Evolutionary conservation across 163 green algal species (phyloP).

Genomic region (Trebouxia gelatinosa): DNA sequence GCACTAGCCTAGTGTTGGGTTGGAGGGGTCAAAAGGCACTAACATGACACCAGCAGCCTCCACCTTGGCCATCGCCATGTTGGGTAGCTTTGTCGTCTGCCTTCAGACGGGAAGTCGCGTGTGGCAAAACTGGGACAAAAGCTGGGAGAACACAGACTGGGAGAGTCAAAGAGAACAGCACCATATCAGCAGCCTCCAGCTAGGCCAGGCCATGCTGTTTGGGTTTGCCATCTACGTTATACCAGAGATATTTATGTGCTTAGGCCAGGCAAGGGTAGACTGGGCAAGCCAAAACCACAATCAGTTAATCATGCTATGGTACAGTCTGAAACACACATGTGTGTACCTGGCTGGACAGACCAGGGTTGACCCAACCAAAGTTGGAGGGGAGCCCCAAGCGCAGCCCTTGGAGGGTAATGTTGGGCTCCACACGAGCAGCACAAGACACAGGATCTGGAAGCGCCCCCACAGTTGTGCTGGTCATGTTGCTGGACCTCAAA

Average conservation of each 20-base stretch:
- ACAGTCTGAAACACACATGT: too few relatives aligned
- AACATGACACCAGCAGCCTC: constrained; percentile 1
- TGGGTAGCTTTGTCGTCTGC: neutral
- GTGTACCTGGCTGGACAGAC: neutral
- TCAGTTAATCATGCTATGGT: too few relatives aligned
- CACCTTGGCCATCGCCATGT: neutral
- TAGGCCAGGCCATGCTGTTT: too few relatives aligned
- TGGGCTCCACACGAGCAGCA: neutral
- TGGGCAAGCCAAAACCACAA: too few relatives aligned
- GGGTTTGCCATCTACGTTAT: too few relatives aligned
- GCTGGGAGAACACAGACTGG: too few relatives aligned
- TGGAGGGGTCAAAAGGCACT: constrained; percentile 5
- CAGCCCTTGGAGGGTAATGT: constrained; percentile 14
- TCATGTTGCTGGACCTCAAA: constrained; percentile 2
- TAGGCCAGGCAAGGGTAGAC: too few relatives aligned
- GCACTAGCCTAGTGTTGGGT: neutral
- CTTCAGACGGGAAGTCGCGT: neutral
- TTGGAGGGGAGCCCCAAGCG: constrained; percentile 27
- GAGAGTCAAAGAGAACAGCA: constrained; percentile 12
- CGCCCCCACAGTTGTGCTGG: neutral
- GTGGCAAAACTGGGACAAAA: too few relatives aligned
- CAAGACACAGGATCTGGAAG: neutral
- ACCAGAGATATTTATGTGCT: too few relatives aligned
- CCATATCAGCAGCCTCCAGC: neutral
- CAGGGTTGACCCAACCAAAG: neutral